Base-by-base conservation (phyloP, 805 yeast genomes). In the Ogataea henricii region DNA sequence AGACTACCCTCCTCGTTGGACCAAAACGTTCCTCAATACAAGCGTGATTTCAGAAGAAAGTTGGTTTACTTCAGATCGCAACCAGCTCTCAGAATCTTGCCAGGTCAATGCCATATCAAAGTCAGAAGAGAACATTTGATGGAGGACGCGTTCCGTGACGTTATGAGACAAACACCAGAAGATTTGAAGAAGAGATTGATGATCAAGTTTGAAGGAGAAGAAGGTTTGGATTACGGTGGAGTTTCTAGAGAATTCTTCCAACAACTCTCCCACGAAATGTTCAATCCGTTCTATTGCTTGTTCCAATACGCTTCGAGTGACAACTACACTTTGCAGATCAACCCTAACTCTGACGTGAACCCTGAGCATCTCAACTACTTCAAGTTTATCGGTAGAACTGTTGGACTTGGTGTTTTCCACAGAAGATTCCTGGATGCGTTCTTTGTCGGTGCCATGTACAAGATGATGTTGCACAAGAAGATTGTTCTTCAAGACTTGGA, bases 161-260 rank as follows among this genome's bases (percentile, higher is more conserved):
- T 94, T 47, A 94, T 94, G 99, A 85, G 99, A 70, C 99, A 94
- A 74, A 85, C 97, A 2, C 98, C 99, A 16, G 97, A 91, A 69
- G 99, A 94, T 67, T 79, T 94, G 72, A 95, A 94, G 80, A 94
- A 94, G 76, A 80, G 99, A 66, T 75, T 94, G 54, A 94, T 94
- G 99, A 94, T 94, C 70, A 90, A 92, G 68, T 94, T 94, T 63
- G 99, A 94, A 60, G 99, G 99, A 52, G 99, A 94, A 74, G 99
- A 94, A 76, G 99, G 99, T 69, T 80, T 94, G 62, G 99, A 94
- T 75, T 94, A 94, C 66, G 99, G 99, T 78, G 99, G 99, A 67
- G 98, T 94, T 53, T 89, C 97, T 25, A 81, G 99, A 74, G 99
- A 94, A 70, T 94, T 89, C 69, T 94, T 94, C 85, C 94, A 91